Evolutionary conservation across 805 yeast genomes (phyloP), one percentile per base, ranked within the genome.

Genomic region (Aciculoconidium aculeatum): DNA sequence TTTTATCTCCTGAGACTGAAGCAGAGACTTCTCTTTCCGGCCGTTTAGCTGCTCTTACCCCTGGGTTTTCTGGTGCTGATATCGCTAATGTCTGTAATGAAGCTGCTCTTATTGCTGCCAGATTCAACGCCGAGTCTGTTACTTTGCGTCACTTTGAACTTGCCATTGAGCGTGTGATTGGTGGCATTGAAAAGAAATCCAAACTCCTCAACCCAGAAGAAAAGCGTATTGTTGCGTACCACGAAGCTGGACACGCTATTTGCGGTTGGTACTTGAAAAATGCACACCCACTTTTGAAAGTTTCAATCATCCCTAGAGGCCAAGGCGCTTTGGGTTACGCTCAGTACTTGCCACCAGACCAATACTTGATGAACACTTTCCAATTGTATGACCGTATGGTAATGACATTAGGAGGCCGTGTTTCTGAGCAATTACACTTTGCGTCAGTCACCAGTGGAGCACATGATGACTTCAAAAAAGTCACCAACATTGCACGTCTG

Each of bases 31-130:
- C n/a, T n/a, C 70, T 92, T 43, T 75, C 88, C 14, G 96, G 95
- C 23, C 76, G 88, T 47, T 69, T 92, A 37, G 92, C 96, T 6
- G 96, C 97, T 1, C 67, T 94, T 49, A 92, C 99, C 0, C 97
- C 98, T 1, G 98, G 98, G 0, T 92, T 92, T 51, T 80, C 95
- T 1, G 99, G 99, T 51, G 99, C 99, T 11, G 98, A 92, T 53
- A 87, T 92, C 50, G 95, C 97, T 27, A 94, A 92, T 63, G 87
- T 84, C 43, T 88, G 94, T 56, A 92, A 92, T 50, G 99, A 92
- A 61, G 95, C 96, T 20, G 98, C 98, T 0, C 70, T 92, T 49
- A 87, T 88, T 51, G 98, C 96, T 15, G 98, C 98, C 0, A 75
- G 99, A 54, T 71, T 67, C 33, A 77, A 80, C 47, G 79, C 80